These are phyloP conservation scores for Trichoderma sp. DNA, from an alignment of 2,329 filamentous ascomycete species.

Conservation along the genomic window DNA sequence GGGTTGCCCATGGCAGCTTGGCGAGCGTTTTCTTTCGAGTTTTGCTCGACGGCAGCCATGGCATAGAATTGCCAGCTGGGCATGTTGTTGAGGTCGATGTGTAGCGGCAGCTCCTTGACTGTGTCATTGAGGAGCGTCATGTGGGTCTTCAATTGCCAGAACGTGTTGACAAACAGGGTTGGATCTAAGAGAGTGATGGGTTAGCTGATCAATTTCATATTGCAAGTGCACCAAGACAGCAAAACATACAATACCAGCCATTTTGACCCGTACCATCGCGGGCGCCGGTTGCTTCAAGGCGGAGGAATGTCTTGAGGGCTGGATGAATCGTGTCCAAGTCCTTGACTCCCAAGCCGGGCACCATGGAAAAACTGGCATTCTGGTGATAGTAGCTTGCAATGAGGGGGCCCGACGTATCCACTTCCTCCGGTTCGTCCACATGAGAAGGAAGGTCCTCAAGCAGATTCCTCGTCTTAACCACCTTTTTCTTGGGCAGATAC, in stretches of 20 bases:
- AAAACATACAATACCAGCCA: slow-evolving; percentile 72
- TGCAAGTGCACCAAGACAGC: background rate
- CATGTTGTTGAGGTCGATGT: slow-evolving; percentile 79
- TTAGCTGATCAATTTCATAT: background rate
- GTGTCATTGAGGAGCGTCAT: slow-evolving; percentile 93
- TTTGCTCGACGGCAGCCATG: slow-evolving; percentile 80
- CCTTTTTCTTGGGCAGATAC: slow-evolving; percentile 88
- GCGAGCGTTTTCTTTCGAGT: slow-evolving; percentile 76
- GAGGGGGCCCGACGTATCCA: slow-evolving; percentile 59
- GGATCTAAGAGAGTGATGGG: slow-evolving; percentile 50
- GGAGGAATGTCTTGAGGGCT: slow-evolving; percentile 72
- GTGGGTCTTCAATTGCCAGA: slow-evolving; percentile 90
- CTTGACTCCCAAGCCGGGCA: slow-evolving; percentile 73
- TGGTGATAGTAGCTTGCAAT: slow-evolving; percentile 90
- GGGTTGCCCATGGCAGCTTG: slow-evolving; percentile 72
- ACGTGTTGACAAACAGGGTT: slow-evolving; percentile 87
- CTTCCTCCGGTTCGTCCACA: slow-evolving; percentile 47
- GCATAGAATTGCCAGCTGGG: slow-evolving; percentile 87
- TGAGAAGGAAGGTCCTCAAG: slow-evolving; percentile 51
- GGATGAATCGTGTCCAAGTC: slow-evolving; percentile 66
- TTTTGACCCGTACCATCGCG: slow-evolving; percentile 82
- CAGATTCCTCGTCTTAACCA: slow-evolving; percentile 81
- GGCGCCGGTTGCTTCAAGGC: slow-evolving; percentile 74
- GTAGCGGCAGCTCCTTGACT: slow-evolving; percentile 74
- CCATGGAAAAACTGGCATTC: slow-evolving; percentile 84